A percentile compares a stretch with the other conserved stretches of the same genome.
phyloP scores from a whole-genome alignment of 2,329 filamentous ascomycete genomes.

The Penicillium sp. region DNA sequence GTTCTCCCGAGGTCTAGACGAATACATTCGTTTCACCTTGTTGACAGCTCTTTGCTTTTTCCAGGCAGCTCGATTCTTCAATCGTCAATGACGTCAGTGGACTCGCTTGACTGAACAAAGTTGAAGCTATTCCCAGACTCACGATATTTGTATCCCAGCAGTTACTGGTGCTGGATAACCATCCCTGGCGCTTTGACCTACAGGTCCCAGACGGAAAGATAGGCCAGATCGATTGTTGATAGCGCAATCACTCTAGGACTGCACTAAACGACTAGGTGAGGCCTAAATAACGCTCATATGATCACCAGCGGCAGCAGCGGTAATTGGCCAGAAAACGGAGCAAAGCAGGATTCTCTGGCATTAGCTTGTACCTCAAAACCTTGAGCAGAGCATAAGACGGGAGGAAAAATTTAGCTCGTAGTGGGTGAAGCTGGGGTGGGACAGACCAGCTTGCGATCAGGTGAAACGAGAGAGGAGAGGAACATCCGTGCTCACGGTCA shows the following conservation, averaged over 20 bases:
- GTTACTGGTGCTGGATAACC: neutral
- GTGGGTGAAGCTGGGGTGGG: neutral
- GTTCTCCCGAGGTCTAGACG: conserved; percentile 6
- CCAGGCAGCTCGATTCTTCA: neutral
- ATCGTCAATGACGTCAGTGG: conserved; percentile 1
- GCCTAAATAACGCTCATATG: neutral
- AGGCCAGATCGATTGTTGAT: neutral
- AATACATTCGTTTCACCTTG: neutral
- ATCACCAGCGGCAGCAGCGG: conserved; percentile 14
- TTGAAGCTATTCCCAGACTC: conserved; percentile 9
- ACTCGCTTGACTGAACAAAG: neutral
- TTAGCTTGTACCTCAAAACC: neutral
- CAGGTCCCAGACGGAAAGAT: neutral
- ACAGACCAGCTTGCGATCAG: neutral
- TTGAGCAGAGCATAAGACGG: neutral
- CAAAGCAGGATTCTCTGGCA: conserved; percentile 10
- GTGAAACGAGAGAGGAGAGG: neutral
- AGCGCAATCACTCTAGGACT: neutral
- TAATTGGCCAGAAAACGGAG: conserved; percentile 3
- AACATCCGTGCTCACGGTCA: neutral
- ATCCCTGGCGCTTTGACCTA: neutral
- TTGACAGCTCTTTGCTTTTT: conserved; percentile 2
- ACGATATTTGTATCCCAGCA: neutral
- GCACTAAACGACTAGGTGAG: neutral
- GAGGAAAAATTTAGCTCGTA: neutral